Conservation (phyloP, 176 grass and related monocot species). For the Aegilops longissima region DNA sequence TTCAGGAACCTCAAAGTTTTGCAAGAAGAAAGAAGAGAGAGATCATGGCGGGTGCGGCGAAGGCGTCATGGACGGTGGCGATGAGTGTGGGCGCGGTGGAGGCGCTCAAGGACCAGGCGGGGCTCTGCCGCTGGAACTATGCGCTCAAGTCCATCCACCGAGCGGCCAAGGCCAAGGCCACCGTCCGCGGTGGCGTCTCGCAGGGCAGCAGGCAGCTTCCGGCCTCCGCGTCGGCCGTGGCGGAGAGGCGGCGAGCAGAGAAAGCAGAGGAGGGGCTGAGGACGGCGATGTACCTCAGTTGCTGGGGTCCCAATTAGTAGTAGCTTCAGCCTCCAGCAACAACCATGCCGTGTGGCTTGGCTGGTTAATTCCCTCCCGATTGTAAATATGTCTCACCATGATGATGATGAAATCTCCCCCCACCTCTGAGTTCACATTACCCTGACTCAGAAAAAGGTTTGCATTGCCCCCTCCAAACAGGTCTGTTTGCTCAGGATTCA, state of each 20-base stretch:
- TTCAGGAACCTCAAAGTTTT: not conserved
- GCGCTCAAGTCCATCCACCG: conserved; percentile 42
- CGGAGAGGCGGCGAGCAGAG: conserved; percentile 8
- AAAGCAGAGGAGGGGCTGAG: conserved; percentile 55
- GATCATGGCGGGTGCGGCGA: not conserved
- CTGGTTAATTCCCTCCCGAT: not conserved
- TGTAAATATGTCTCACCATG: not conserved
- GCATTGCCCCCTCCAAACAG: too few relatives aligned
- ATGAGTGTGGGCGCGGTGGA: conserved; percentile 56
- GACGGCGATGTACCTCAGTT: conserved; percentile 61
- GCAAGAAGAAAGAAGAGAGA: not conserved
- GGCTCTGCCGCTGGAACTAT: conserved; percentile 68
- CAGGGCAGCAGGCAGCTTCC: conserved; percentile 16
- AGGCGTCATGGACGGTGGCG: conserved; percentile 33
- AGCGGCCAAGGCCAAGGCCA: not conserved
- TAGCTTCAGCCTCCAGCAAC: not conserved
- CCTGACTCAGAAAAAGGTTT: too few relatives aligned
- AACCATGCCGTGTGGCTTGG: not conserved
- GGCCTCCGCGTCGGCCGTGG: not conserved
- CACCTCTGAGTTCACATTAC: not conserved
- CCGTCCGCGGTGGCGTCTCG: not conserved
- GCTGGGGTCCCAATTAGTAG: conserved; percentile 53
- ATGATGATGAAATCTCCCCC: not conserved
- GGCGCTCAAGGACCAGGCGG: conserved; percentile 43
- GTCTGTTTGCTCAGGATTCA: not conserved